A percentile compares a stretch with the other conserved stretches of the same genome.
phyloP scores from a whole-genome alignment of 306 rosid genomes.

The Urtica urens region DNA sequence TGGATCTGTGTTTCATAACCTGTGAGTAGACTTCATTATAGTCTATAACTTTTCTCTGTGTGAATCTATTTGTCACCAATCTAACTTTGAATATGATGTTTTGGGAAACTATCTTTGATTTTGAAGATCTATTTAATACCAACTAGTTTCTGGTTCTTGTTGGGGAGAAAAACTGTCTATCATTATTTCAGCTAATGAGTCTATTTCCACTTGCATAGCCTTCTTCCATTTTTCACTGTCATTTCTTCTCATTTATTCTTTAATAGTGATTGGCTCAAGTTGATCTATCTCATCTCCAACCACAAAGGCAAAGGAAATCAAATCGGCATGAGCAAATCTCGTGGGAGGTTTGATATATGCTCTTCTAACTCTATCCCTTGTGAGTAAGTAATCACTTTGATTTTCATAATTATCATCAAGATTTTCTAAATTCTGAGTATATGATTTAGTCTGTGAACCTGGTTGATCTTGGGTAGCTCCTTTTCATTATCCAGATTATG shows the following conservation, averaged over 20 bases:
- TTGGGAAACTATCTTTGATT: not conserved
- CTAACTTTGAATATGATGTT: not conserved
- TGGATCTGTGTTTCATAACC: not conserved
- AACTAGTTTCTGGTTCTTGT: too few species aligned
- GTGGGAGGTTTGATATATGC: not conserved
- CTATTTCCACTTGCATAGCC: not conserved
- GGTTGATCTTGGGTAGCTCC: not conserved
- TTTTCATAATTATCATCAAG: too few species aligned
- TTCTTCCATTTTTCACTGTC: not conserved
- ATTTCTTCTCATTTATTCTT: not conserved
- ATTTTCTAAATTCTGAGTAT: not conserved
- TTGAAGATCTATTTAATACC: not conserved
- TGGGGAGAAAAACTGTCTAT: not conserved
- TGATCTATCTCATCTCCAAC: not conserved
- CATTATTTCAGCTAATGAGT: not conserved
- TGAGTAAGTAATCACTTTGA: not conserved
- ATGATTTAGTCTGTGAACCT: not conserved
- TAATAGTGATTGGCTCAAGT: not conserved
- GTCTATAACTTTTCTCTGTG: not conserved
- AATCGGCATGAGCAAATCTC: not conserved
- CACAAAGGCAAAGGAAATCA: not conserved
- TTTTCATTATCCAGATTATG: too few species aligned
- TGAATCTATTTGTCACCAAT: not conserved
- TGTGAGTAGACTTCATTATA: not conserved
- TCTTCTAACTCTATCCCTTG: not conserved